Percentiles rank a stretch among this genome's conserved stretches.
Evolutionary conservation across 371 early-diverging fungal genomes (phyloP).

Genomic region (Smittium culicis): DNA sequence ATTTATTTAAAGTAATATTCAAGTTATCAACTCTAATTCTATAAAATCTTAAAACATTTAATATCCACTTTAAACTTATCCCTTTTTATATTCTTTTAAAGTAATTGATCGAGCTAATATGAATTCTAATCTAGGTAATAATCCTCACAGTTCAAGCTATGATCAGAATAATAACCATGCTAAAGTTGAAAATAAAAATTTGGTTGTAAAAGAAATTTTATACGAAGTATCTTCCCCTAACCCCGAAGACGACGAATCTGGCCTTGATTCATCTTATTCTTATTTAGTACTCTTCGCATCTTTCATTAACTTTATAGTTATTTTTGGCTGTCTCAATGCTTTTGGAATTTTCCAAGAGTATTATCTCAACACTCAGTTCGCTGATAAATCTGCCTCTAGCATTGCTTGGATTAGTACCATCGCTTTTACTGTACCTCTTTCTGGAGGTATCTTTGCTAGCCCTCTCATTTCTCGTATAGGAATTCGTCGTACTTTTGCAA

Average conservation of each 20-base stretch:
- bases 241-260: background rate
- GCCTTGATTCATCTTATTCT: background rate
- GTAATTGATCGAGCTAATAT: no score
- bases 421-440: constrained; percentile 28
- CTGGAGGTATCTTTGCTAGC: constrained; percentile 33
- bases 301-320: background rate
- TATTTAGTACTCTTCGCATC: background rate
- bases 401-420: constrained; percentile 37
- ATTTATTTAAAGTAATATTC: no score
- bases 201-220: no score
- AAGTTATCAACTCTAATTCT: no score
- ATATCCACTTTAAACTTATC: no score
- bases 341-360: constrained; percentile 8
- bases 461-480: constrained; percentile 30
- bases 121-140: no score
- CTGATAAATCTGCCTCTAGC: constrained; percentile 22
- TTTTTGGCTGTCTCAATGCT: background rate
- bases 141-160: no score
- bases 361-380: constrained; percentile 13
- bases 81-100: no score
- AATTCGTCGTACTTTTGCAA: constrained; percentile 14
- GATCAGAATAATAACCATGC: no score
- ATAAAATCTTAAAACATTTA: no score
- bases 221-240: no score
- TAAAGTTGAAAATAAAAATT: no score